Conservation (phyloP, 352 stramenopile genomes). For the Phytophthora uliginosa region DNA sequence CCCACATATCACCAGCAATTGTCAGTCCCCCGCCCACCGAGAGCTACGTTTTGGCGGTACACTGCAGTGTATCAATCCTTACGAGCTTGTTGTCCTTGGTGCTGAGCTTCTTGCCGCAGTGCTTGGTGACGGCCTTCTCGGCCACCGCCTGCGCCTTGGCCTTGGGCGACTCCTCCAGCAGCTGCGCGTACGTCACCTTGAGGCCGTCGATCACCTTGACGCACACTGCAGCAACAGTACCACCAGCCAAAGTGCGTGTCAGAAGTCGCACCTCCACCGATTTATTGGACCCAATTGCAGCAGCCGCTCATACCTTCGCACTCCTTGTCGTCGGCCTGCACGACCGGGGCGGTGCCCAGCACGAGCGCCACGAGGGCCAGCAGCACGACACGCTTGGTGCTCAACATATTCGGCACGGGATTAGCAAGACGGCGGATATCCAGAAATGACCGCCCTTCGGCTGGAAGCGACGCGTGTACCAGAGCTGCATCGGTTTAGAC, state of each 20-base stretch:
- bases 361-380: slow-evolving; percentile 78
- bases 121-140: slow-evolving; percentile 87
- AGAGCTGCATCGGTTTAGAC: neutral
- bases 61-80: slow-evolving; percentile 14
- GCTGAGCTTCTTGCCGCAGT: slow-evolving; percentile 87
- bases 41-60: neutral
- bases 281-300: neutral
- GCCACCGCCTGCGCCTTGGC: slow-evolving; percentile 81
- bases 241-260: neutral
- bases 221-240: slow-evolving; percentile 74
- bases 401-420: slow-evolving; percentile 51
- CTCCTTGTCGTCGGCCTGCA: slow-evolving; percentile 75
- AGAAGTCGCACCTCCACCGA: slow-evolving; percentile 11
- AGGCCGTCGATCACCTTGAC: slow-evolving; percentile 93
- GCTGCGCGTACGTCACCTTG: slow-evolving; percentile 71
- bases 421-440: slow-evolving; percentile 24
- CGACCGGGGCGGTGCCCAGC: slow-evolving; percentile 39
- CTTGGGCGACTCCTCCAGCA: slow-evolving; percentile 81
- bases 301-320: slow-evolving; percentile 86
- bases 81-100: slow-evolving; percentile 95
- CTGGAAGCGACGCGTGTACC: slow-evolving; percentile 32
- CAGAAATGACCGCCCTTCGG: slow-evolving; percentile 27
- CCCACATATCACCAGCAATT: neutral
- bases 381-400: slow-evolving; percentile 67
- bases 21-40: neutral